Evolutionary conservation across 305 asterid genomes (phyloP).

Genomic region (Ilex paraguariensis): DNA sequence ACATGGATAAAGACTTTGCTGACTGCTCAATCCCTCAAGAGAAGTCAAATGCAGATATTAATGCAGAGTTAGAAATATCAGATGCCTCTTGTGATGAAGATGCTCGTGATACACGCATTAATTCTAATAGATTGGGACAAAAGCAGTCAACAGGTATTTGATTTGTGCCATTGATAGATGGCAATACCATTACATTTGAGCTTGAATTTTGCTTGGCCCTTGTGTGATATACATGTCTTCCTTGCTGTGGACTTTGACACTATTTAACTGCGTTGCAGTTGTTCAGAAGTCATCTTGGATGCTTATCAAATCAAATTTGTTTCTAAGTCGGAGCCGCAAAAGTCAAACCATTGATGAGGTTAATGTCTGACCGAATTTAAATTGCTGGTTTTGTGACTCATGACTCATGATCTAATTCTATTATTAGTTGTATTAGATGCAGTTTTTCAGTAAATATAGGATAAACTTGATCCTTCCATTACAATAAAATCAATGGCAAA

Average conservation of each 20-base stretch:
- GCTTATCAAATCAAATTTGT: slow-evolving; percentile 71
- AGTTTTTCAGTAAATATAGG: no score
- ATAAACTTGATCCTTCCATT: no score
- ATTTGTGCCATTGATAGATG: slow-evolving; percentile 9
- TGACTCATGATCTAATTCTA: no score
- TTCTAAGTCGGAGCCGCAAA: slow-evolving; percentile 76
- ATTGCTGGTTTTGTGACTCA: not conserved
- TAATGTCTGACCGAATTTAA: slow-evolving; percentile 17
- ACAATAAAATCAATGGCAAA: no score
- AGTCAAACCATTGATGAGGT: slow-evolving; percentile 86
- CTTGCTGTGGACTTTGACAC: slow-evolving; percentile 24
- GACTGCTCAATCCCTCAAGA: slow-evolving; percentile 88
- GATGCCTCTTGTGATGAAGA: slow-evolving; percentile 76
- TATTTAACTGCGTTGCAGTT: slow-evolving; percentile 37
- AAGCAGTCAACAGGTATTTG: slow-evolving; percentile 45
- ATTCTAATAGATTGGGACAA: slow-evolving; percentile 19
- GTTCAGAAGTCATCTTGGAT: slow-evolving; percentile 56
- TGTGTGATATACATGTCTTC: not conserved
- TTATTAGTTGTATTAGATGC: no score
- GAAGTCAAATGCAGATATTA: slow-evolving; percentile 81
- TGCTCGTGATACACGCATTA: slow-evolving; percentile 33
- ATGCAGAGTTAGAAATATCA: slow-evolving; percentile 77
- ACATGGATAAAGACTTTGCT: slow-evolving; percentile 61
- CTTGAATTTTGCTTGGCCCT: slow-evolving; percentile 9
- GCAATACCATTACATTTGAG: slow-evolving; percentile 11